Evolutionary conservation across 192 early-diverging fungal genomes (phyloP), one percentile per base, ranked within the genome.

Genomic region (Linnemannia schmuckeri): DNA sequence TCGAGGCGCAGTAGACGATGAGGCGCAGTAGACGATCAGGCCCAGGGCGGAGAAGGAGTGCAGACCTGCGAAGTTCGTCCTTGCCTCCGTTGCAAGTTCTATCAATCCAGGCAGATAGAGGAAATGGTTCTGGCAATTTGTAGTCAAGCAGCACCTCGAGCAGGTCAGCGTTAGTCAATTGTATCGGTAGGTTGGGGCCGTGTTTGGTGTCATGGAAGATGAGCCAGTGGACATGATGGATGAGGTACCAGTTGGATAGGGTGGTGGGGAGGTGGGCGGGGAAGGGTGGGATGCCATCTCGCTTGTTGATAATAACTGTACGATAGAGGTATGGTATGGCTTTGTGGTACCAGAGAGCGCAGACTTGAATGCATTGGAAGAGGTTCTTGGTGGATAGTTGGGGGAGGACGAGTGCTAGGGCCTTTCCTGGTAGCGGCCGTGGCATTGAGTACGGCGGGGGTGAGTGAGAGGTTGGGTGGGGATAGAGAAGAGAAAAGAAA

Each of bases 281-380:
- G 54, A 55, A 35, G 30, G 7, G 13, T 0, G 30, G 30, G 13
- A n/a, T 27, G 27, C 18, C 33, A 7, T 18, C 46, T 18, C 17
- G 49, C 35, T 55, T 52, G 30, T 30, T 75, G 74, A 55, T 27
- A 30, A 17, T 13, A 7, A 57, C 27, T 30, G 47, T 30, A 35
- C 75, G 18, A 30, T 76, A 76, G 37, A 76, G 75, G 57, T 66
- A 27, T n/a, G 33, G 35, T 10, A 76, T 4, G 55, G 57, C 40
- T 61, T 76, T 40, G 9, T 17, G 20, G 54, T 68, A 40, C 57
- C 75, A 66, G 10, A 40, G 33, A 6, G 40, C 4, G 0, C 40
- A 76, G n/a, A 76, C 75, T 12, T 55, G 41, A 40, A 76, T 54
- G 57, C 74, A 57, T 35, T 24, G 33, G 70, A 33, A 13, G 37